Percentiles rank a stretch among this genome's conserved stretches.
Conservation (phyloP, 306 rosid genomes). For the Vigna mungo region DNA sequence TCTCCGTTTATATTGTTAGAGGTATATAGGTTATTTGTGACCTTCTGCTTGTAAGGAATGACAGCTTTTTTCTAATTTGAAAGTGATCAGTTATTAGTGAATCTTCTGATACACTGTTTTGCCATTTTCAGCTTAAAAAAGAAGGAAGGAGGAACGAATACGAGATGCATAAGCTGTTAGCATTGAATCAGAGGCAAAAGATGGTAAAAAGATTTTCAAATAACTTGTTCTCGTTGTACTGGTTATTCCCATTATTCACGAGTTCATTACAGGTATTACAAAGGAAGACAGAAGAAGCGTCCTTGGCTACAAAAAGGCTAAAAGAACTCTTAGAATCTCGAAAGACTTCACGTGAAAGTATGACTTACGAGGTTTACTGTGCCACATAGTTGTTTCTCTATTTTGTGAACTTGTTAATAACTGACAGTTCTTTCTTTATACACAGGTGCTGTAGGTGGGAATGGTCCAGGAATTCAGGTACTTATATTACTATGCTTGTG, state of each 20-base stretch:
- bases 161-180: constrained; percentile 93
- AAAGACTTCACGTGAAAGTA: constrained; percentile 76
- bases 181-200: constrained; percentile 96
- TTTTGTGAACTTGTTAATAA: constrained; percentile 6
- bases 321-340: constrained; percentile 91
- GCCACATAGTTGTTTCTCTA: constrained; percentile 1
- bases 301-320: constrained; percentile 89
- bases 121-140: constrained; percentile 83
- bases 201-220: constrained; percentile 64
- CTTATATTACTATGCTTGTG: neutral
- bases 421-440: neutral
- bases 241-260: constrained; percentile 32
- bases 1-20: neutral
- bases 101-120: constrained; percentile 31
- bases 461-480: constrained; percentile 93
- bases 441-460: constrained; percentile 60
- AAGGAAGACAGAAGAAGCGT: constrained; percentile 97
- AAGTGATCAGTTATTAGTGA: constrained; percentile 11
- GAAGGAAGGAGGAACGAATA: constrained; percentile 97
- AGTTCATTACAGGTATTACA: constrained; percentile 73
- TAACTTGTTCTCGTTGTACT: constrained; percentile 3
- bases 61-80: neutral
- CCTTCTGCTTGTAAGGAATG: constrained; percentile 2
- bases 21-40: neutral
- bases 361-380: constrained; percentile 50